A percentile compares a stretch with the other conserved stretches of the same genome.
Conservation (phyloP, 768 basidiomycete species). For the Tylopilus balloui region DNA sequence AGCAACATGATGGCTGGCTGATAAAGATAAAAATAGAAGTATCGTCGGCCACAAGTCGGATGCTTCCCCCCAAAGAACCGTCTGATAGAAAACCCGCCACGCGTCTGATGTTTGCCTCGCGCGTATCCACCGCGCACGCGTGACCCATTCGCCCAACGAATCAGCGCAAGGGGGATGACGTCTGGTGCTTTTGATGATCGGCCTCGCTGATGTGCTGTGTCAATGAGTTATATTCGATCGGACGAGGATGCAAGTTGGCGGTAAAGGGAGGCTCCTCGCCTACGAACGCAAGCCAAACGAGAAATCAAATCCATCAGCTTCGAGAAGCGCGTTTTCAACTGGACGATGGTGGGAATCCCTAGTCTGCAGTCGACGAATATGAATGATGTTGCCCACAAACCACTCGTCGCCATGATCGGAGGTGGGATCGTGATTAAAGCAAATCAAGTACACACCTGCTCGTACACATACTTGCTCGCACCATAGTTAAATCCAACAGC, state of each 20-base stretch:
- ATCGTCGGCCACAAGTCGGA: slow-evolving; percentile 32
- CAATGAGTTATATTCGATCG: slow-evolving; percentile 21
- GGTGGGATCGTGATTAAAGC: accelerated
- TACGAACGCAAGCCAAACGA: slow-evolving; percentile 14
- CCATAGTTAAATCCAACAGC: slow-evolving; percentile 36
- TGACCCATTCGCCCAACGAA: slow-evolving; percentile 31
- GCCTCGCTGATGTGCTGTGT: slow-evolving; percentile 26
- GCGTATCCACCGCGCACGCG: slow-evolving; percentile 4
- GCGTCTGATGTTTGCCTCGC: slow-evolving; percentile 22
- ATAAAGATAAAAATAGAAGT: background rate
- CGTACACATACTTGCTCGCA: slow-evolving; percentile 29
- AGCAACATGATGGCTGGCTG: slow-evolving; percentile 34
- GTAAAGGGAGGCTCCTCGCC: slow-evolving; percentile 14
- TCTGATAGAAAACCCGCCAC: slow-evolving; percentile 29
- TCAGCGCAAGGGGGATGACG: slow-evolving; percentile 24
- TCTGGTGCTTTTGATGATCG: slow-evolving; percentile 8
- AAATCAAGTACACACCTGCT: slow-evolving; percentile 14
- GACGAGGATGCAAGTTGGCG: slow-evolving; percentile 33
- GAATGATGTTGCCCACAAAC: slow-evolving; percentile 31
- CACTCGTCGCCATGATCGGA: slow-evolving; percentile 21
- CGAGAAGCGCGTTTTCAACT: slow-evolving; percentile 34
- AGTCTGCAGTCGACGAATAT: slow-evolving; percentile 34
- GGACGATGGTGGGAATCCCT: slow-evolving; percentile 37
- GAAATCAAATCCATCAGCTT: slow-evolving; percentile 4
- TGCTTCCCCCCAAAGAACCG: slow-evolving; percentile 27